Conservation (phyloP, 2,329 filamentous ascomycete species). For the Aureobasidium musti region DNA sequence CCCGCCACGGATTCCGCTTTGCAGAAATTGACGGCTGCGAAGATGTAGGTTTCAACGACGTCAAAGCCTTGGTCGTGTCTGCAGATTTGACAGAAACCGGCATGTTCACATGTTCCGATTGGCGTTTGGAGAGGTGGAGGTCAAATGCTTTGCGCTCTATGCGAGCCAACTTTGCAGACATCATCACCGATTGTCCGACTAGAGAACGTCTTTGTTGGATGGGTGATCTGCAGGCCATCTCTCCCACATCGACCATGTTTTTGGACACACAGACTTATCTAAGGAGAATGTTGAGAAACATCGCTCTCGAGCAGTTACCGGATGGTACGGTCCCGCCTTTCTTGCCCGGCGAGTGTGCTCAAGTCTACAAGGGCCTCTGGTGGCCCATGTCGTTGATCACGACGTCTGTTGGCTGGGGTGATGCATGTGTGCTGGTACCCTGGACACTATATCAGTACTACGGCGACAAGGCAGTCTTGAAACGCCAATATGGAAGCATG, state of each 20-base stretch:
- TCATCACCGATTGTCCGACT: slow-evolving; percentile 22
- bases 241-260: slow-evolving; percentile 21
- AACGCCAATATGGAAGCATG: slow-evolving; percentile 19
- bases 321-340: slow-evolving; percentile 21
- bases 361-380: slow-evolving; percentile 22
- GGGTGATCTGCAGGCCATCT: slow-evolving; percentile 22
- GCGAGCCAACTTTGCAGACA: slow-evolving; percentile 20
- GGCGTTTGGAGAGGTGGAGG: slow-evolving; percentile 20
- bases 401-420: slow-evolving; percentile 15
- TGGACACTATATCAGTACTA: slow-evolving; percentile 25
- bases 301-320: slow-evolving; percentile 16
- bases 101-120: slow-evolving; percentile 21
- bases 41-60: slow-evolving; percentile 21
- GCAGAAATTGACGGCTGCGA: slow-evolving; percentile 11
- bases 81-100: slow-evolving; percentile 16
- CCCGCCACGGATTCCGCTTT: slow-evolving; percentile 18
- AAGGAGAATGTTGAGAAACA: background rate
- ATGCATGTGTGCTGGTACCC: slow-evolving; percentile 22
- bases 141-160: slow-evolving; percentile 21
- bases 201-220: slow-evolving; percentile 23
- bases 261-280: slow-evolving; percentile 24
- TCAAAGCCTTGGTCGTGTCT: slow-evolving; percentile 13
- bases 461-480: slow-evolving; percentile 14
- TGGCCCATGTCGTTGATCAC: slow-evolving; percentile 15
- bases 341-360: slow-evolving; percentile 20